These are phyloP conservation scores for Mimosa bimucronata DNA, from an alignment of 306 rosid species.

Conservation along the genomic window DNA sequence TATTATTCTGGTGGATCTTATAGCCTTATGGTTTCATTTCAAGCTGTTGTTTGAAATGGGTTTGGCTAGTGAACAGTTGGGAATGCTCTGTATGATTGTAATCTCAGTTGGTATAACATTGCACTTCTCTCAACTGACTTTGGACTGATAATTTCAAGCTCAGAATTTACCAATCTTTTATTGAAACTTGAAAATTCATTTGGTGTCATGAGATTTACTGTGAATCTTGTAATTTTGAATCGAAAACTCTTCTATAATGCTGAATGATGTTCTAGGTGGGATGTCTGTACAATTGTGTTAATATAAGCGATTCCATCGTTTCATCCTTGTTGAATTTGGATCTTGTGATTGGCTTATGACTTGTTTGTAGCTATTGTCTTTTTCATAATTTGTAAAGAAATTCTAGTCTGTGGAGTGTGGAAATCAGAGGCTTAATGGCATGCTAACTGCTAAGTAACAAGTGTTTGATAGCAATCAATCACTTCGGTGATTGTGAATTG, in stretches of 20 bases:
- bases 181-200: neutral
- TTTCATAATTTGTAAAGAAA: neutral
- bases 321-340: neutral
- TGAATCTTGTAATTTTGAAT: neutral
- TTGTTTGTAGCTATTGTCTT: neutral
- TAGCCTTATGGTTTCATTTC: neutral
- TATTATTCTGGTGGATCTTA: conserved; percentile 4
- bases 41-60: no score
- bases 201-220: neutral
- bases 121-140: neutral
- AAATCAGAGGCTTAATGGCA: neutral
- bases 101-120: neutral
- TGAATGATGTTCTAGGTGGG: neutral
- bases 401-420: conserved; percentile 7
- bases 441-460: neutral
- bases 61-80: no score
- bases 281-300: neutral
- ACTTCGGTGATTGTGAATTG: neutral
- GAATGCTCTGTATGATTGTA: neutral
- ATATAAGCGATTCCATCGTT: neutral
- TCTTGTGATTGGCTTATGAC: neutral
- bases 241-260: neutral
- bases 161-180: neutral
- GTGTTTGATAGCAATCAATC: neutral
- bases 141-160: neutral